Conservation (phyloP, 2,329 filamentous ascomycete genomes). For the Aspergillus piperis region DNA sequence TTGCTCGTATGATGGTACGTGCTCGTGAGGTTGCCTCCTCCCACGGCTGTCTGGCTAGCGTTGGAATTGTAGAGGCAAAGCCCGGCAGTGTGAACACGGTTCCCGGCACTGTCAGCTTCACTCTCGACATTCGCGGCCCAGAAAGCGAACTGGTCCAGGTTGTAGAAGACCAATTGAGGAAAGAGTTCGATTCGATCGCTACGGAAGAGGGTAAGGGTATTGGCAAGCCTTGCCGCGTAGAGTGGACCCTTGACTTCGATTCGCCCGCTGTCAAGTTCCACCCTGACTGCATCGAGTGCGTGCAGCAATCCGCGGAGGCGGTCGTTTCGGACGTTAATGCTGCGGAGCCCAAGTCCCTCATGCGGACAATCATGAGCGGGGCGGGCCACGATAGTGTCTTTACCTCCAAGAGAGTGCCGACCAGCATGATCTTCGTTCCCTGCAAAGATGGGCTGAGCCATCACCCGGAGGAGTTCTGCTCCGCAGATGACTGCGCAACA, state of each 20-base stretch:
- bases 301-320: slow-evolving; percentile 60
- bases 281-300: slow-evolving; percentile 65
- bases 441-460: slow-evolving; percentile 65
- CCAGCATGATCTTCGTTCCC: slow-evolving; percentile 68
- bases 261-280: slow-evolving; percentile 66
- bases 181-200: slow-evolving; percentile 62
- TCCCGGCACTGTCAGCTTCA: slow-evolving; percentile 67
- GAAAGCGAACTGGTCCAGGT: slow-evolving; percentile 57
- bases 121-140: slow-evolving; percentile 66
- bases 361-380: slow-evolving; percentile 59
- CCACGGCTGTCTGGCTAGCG: slow-evolving; percentile 64
- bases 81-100: slow-evolving; percentile 75
- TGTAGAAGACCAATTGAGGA: slow-evolving; percentile 59
- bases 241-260: slow-evolving; percentile 64
- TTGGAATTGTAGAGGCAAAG: slow-evolving; percentile 66
- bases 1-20: slow-evolving; percentile 67
- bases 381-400: slow-evolving; percentile 69
- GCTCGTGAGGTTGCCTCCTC: slow-evolving; percentile 64
- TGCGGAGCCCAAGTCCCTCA: slow-evolving; percentile 43
- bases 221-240: slow-evolving; percentile 55
- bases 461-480: slow-evolving; percentile 64
- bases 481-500: slow-evolving; percentile 59
- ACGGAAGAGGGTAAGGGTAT: slow-evolving; percentile 56
- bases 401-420: slow-evolving; percentile 60
- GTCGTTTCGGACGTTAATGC: slow-evolving; percentile 56